Evolutionary conservation across 1,139 yeast genomes (phyloP), one percentile per base, ranked within the genome.

Genomic region (Kurtzmaniella quercitrusa): DNA sequence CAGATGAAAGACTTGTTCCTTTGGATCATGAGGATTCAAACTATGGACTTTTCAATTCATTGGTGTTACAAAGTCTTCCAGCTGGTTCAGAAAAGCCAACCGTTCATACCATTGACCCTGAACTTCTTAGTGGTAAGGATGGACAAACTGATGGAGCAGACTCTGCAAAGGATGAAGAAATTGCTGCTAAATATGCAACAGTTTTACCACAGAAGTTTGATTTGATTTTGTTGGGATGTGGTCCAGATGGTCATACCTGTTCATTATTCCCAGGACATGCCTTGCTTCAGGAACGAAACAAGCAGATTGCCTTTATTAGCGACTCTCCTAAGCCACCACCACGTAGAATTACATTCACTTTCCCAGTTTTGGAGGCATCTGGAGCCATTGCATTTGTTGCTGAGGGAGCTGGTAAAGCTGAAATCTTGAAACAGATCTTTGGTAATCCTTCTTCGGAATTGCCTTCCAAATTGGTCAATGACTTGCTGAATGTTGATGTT

Each of bases 361-460:
- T 81, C 63, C 85, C 85, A 3, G 79, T 80, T 3, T 71, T 84
- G 54, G 72, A 68, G 47, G 66, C 61, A 23, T 83, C 85, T 16
- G 59, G 66, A 16, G 60, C 76, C 38, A 78, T 89, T 53, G 84
- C 88, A 1, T 89, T 88, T 65, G 93, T 88, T 39, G 96, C 96
- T 15, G 93, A 88, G 60, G 96, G 97, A 45, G 83, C 83, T 15
- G 85, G 87, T 33, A 89, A 89, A 65, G 87, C 88, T n/a, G 73
- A 80, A 0, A 74, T 85, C 37, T 69, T 91, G 61, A 77, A 78
- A 55, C 75, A 84, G 49, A 82, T 89, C 42, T 88, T 91, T 61
- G 72, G 73, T 45, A 78, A 83, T 50, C 56, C 69, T 16, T 54
- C 65, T 18, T 58, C 68, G 33, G 44, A 61, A 47, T 73, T 89